Base-by-base conservation (phyloP, 2,329 filamentous ascomycete species). In the Mycosphaerella sp. region DNA sequence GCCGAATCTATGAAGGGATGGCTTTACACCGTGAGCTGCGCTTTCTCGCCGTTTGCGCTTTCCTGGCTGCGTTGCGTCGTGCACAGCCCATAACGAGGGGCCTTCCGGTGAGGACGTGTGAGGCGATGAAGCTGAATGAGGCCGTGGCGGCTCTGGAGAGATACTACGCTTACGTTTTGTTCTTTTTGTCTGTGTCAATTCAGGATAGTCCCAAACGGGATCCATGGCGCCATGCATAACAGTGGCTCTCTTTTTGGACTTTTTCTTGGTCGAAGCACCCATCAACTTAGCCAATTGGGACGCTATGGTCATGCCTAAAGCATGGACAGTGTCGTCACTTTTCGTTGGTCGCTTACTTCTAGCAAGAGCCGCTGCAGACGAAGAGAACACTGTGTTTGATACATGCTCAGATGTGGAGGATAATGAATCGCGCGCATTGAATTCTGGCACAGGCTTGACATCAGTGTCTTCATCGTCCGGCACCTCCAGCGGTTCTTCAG, bases 241-340 rank as follows among this genome's bases (percentile, higher is more conserved):
- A 11, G 45, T 32, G 44, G 51, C 17, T 29, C 53, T 51, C 34
- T 39, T 21, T 41, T 52, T 56, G 12, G 48, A 48, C 47, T 60
- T 59, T 32, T 52, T 56, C 45, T 46, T 55, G 40, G 58, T 39
- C 17, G 45, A 46, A 9, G 52, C 51, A 12, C 56, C 49, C 54
- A 70, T 67, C 41, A 67, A 63, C 21, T 64, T 55, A 3, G 67
- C 65, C 46, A 71, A 64, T 49, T 69, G 66, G 14, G 63, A 62
- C 7, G 69, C 69, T 41, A 71, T 70, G 46, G 59, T 68, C 46
- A 64, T 62, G 32, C 69, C 66, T 9, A 72, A 59, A 9, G 64
- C 62, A 47, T 69, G 58, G 39, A 71, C 66, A n/a, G 61, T 62
- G 11, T 63, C 58, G 8, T 62, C 47, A 32, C 65, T 62, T 17